Base-by-base conservation (phyloP, 768 basidiomycete species). In the Mycena filopes region DNA sequence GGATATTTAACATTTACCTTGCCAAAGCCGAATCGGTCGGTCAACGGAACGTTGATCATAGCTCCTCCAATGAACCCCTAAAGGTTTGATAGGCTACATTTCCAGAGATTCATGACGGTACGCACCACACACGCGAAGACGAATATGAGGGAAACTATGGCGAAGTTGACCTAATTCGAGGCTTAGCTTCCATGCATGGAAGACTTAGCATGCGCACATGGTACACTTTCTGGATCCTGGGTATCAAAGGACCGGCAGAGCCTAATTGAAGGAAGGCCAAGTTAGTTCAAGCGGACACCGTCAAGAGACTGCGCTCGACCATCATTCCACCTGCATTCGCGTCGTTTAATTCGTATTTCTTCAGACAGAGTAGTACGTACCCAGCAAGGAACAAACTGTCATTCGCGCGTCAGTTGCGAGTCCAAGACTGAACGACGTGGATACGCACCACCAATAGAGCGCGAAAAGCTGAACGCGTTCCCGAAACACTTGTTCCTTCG, bases 111-210 rank as follows among this genome's bases (percentile, higher is more conserved):
- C 18, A 26, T 36, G 20, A 72, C 43, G 60, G 74, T 12, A 73
- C 70, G 66, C 70, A 83, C 85, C 68, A 78, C 71, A 62, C 76
- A 82, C 7, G 74, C 73, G 60, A 78, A 75, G 2, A 81, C 80
- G 70, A 91, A 93, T 25, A 90, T 82, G 50, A 89, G 73, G 0
- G 89, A 89, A 15, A 90, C 88, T 4, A 86, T 71, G 7, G 81
- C 78, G 67, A 85, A 88, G 15, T 78, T 77, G 28, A 85, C 81
- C 83, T 86, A 63, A 33, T 25, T 33, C 40, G 40, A 53, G n/a
- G 36, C 23, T 42, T 21, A 25, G 9, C 68, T 20, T 18, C 29
- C 18, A 20, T 18, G 3, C 13, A 20, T 0, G 29, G 15, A 9
- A 20, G 26, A 29, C 57, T 4, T n/a, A 47, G 15, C 31, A 2